Conservation (phyloP, 2,329 filamentous ascomycete genomes). For the Aureobasidium sp. region DNA sequence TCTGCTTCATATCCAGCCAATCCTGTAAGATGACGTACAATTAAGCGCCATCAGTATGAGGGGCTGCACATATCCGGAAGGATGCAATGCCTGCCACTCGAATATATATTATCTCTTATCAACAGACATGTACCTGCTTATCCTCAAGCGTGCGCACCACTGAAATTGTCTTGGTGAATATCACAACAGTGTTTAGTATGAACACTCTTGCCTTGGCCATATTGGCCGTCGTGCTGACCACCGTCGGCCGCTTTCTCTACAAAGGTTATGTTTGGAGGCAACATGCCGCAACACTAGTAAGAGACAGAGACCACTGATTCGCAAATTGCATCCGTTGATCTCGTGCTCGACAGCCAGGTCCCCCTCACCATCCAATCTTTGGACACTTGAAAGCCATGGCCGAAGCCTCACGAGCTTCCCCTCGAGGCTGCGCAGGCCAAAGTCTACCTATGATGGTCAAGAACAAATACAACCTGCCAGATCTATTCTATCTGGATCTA, state of each 20-base stretch:
- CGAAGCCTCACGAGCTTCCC: constrained; percentile 29
- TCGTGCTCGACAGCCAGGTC: constrained; percentile 29
- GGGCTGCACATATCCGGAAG: neutral
- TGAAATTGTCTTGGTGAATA: neutral
- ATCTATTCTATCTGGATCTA: constrained; percentile 39
- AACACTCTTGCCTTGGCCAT: constrained; percentile 21
- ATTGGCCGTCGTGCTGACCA: constrained; percentile 20
- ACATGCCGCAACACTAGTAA: neutral
- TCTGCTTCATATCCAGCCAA: neutral
- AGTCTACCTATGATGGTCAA: constrained; percentile 29
- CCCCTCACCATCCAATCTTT: constrained; percentile 36
- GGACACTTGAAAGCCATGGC: constrained; percentile 36
- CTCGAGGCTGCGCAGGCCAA: constrained; percentile 32
- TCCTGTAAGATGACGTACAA: neutral
- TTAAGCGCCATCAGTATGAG: neutral
- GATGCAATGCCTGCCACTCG: neutral
- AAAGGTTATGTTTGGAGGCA: constrained; percentile 20
- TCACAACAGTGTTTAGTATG: neutral
- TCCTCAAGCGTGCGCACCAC: neutral
- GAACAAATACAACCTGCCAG: constrained; percentile 31
- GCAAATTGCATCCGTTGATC: neutral
- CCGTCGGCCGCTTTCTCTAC: constrained; percentile 23
- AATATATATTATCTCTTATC: neutral
- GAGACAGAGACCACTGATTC: neutral
- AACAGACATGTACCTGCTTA: neutral